phyloP scores from a whole-genome alignment of 352 stramenopile species.

The Pythium oligandrum region DNA sequence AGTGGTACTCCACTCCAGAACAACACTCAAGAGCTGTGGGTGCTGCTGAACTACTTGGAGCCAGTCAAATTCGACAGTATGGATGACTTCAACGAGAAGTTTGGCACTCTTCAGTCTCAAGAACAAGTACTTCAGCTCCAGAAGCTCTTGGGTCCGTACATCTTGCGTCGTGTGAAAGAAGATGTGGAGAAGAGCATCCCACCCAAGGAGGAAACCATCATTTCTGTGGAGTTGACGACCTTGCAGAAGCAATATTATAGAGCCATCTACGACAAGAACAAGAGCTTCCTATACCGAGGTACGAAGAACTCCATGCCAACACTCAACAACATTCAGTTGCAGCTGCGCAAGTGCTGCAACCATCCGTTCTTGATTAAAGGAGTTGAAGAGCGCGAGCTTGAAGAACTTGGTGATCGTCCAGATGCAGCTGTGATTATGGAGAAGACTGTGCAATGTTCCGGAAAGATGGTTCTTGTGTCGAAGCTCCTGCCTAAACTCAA shows the following conservation, averaged over 20 bases:
- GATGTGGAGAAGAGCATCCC: conserved; percentile 95
- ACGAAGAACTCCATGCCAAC: conserved; percentile 83
- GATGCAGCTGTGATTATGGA: conserved; percentile 61
- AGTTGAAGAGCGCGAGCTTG: conserved; percentile 79
- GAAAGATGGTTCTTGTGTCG: conserved; percentile 89
- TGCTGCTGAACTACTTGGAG: conserved; percentile 96
- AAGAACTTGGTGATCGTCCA: conserved; percentile 57
- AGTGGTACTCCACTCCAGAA: conserved; percentile 98
- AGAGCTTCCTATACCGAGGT: conserved; percentile 92
- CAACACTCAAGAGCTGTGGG: conserved; percentile 96
- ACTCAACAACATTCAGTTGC: conserved; percentile 99
- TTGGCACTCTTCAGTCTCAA: conserved; percentile 90
- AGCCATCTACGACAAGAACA: conserved; percentile 99
- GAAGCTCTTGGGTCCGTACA: conserved; percentile 90
- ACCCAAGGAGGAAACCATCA: conserved; percentile 95
- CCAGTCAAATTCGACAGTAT: conserved; percentile 89
- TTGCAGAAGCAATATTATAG: conserved; percentile 99
- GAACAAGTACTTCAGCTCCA: conserved; percentile 95
- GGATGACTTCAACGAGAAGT: conserved; percentile 90
- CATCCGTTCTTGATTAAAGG: conserved; percentile 99
- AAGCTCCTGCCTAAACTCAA: conserved; percentile 91
- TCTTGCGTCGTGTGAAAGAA: conserved; percentile 97
- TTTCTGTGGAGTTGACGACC: conserved; percentile 96
- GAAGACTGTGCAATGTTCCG: conserved; percentile 80
- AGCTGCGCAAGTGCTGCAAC: conserved; percentile 99